These are phyloP conservation scores for Trapa incisa DNA, from an alignment of 345 rosid genomes.

Conservation along the genomic window DNA sequence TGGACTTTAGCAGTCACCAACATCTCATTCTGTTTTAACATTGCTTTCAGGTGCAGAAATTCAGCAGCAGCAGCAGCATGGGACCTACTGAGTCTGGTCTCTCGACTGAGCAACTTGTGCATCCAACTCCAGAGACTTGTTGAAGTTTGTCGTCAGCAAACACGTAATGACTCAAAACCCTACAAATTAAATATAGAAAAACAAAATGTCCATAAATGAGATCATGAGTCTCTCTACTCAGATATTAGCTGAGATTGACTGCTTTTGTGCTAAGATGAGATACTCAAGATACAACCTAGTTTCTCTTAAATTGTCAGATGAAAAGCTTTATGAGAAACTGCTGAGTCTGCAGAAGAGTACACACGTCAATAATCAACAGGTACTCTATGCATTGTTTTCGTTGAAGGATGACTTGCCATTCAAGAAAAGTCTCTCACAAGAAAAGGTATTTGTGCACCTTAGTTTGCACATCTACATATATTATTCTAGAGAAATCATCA, in stretches of 20 bases:
- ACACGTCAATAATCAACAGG: conserved; percentile 52
- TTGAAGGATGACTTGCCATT: conserved; percentile 46
- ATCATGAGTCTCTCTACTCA: background rate
- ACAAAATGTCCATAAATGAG: no score
- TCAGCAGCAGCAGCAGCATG: conserved; percentile 35
- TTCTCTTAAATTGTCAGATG: conserved; percentile 27
- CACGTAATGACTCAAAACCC: conserved; percentile 24
- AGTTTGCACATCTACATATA: background rate
- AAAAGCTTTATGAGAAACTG: conserved; percentile 44
- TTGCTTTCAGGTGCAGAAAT: conserved; percentile 6
- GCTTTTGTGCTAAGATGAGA: no score
- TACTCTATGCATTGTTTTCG: conserved; percentile 40
- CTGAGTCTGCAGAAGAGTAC: conserved; percentile 22
- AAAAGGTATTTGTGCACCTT: conserved; percentile 19
- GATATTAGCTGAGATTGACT: background rate
- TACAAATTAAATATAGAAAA: no score
- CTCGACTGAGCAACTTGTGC: conserved; percentile 30
- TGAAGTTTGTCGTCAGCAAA: conserved; percentile 38
- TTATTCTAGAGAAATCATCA: no score
- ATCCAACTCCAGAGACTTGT: conserved; percentile 36
- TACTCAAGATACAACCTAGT: background rate
- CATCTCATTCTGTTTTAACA: background rate
- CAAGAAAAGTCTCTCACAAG: conserved; percentile 35
- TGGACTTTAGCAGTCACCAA: no score
- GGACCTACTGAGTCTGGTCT: conserved; percentile 50